Base-by-base conservation (phyloP, 2,329 filamentous ascomycete species). In the Fusarium fujikuroi region DNA sequence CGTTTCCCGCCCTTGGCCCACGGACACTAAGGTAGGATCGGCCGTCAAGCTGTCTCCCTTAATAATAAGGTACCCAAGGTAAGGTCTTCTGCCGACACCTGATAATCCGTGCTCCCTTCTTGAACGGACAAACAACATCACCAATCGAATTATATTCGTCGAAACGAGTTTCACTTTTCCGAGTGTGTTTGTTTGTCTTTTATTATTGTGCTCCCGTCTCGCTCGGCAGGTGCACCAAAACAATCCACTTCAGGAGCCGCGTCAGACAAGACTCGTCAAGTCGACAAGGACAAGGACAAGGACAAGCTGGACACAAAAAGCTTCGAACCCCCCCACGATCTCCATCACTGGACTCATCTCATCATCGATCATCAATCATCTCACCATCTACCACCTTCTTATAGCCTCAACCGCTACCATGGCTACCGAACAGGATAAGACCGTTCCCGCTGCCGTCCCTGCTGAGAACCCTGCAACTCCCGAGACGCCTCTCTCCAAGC, bases 401-500 rank as follows among this genome's bases (percentile, higher is more conserved):
- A 44, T 49, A 30, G 25, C 30, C 16, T 30, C 68, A 50, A 56
- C 37, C 43, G 23, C 32, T 49, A 73, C 60, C 70, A 82, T 82
- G 80, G 72, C 81, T 66, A 58, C 77, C 57, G 78, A 81, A 69
- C 75, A 81, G 59, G 69, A 76, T 19, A 76, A 77, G 67, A 70
- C 63, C 50, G 49, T 65, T 53, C 28, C 70, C 44, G 63, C 69
- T 63, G 34, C 64, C 34, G 37, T 56, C 44, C 50, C 68, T 34
- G 60, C 40, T 32, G 77, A 74, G 60, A 47, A 62, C 30, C 32
- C 60, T 49, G 60, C 39, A 46, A 66, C 69, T 46, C 66, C 75
- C 9, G 71, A 81, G 69, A 82, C 81, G 19, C 76, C 85, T 18
- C 84, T 93, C 39, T 81, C 82, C 58, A 84, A 88, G 69, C 86